These are phyloP conservation scores for Linum usitatissimum DNA, from an alignment of 345 rosid genomes.

Conservation along the genomic window DNA sequence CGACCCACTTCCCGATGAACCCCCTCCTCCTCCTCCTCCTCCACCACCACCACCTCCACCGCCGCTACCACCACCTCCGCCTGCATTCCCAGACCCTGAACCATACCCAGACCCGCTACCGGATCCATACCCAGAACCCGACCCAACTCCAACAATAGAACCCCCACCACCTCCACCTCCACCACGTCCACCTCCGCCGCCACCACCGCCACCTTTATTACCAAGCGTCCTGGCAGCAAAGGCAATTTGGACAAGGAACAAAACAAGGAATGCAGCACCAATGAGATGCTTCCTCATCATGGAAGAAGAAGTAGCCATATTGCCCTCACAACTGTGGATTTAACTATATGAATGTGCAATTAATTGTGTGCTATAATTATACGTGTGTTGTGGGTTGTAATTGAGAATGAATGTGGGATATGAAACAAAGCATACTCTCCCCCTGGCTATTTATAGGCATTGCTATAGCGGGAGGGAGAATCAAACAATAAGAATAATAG, in stretches of 20 bases:
- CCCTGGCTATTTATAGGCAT: not conserved
- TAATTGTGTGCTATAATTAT: too few species aligned
- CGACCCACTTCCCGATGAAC: not conserved
- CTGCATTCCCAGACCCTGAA: conserved; percentile 21
- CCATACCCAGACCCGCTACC: conserved; percentile 18
- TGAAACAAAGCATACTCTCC: not conserved
- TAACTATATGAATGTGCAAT: not conserved
- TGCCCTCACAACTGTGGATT: too few species aligned
- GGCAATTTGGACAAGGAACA: not conserved
- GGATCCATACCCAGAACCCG: not conserved
- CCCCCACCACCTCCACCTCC: not conserved
- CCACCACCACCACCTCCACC: conserved; percentile 28
- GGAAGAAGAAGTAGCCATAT: not conserved
- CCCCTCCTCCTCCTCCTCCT: conserved; percentile 24
- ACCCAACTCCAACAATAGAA: not conserved
- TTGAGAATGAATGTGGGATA: not conserved
- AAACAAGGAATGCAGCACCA: not conserved
- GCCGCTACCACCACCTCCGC: conserved; percentile 18
- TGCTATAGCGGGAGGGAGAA: not conserved
- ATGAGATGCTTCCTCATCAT: not conserved
- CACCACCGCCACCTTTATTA: not conserved
- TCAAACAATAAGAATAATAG: not conserved
- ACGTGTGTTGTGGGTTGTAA: not conserved
- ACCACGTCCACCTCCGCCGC: not conserved
- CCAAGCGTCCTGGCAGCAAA: not conserved